Base-by-base conservation (phyloP, 129 eudicot species). In the Ambrosia artemisiifolia region DNA sequence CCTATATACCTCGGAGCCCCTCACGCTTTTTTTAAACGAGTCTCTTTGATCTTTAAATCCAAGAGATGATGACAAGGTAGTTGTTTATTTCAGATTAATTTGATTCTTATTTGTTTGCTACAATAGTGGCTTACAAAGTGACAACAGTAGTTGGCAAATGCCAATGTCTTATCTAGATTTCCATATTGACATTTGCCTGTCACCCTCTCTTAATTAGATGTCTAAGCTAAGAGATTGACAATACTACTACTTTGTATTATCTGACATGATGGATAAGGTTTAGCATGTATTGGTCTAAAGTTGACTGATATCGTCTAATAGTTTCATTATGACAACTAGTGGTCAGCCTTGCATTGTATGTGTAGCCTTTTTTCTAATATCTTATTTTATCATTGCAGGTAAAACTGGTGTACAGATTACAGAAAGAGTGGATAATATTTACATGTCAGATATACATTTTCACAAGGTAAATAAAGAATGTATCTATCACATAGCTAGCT, bases 391-490 rank as follows among this genome's bases (percentile, higher is more conserved):
- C 28, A 55, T 79, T 78, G 60, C 86, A 89, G 96, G 92, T 89
- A 28, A 86, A 82, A 69, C 78, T 84, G 88, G 87, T 86, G 87
- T 86, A 63, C 86, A 76, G 57, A 82, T 86, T 65, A 89, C 92
- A 24, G 69, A 86, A 80, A 82, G 96, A 80, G 89, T 89, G 76
- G 82, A 65, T 56, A 81, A 67, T 79, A 84, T 87, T 61, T 89
- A 86, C 73, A 59, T 74, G 70, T 85, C 89, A 12, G 72, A 70
- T 67, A 80, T 89, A 86, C 65, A 66, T 69, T 77, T 84, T 55
- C 81, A 79, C 70, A 89, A 86, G 92, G 96, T 89, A 69, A 73
- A 28, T 44, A 33, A 44, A 33, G 35, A 48, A 76, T 44, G 33
- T 42, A 63, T 70, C 40, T n/a, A n/a, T n/a, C n/a, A n/a, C n/a